Conservation (phyloP, 148 eudicot species). For the Salicornia ramosissima region DNA sequence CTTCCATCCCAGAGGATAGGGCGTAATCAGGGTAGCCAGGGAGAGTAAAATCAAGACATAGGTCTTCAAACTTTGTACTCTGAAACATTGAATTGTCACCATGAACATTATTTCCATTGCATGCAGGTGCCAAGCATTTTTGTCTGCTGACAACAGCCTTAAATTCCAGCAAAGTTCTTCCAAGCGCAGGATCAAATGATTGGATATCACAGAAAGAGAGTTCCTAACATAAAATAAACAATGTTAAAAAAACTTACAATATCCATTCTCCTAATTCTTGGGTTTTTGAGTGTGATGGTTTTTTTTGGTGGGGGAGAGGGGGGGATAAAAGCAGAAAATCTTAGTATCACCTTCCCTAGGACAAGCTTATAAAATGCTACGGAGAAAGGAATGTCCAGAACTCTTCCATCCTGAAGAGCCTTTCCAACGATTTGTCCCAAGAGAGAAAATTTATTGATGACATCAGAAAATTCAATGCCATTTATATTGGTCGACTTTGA, state of each 20-base stretch:
- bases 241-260: background rate
- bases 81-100: slow-evolving; percentile 40
- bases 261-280: background rate
- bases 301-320: too few species aligned
- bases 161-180: slow-evolving; percentile 66
- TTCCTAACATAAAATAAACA: slow-evolving; percentile 45
- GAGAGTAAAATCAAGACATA: slow-evolving; percentile 80
- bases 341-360: slow-evolving; percentile 67
- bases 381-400: slow-evolving; percentile 89
- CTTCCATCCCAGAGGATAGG: slow-evolving; percentile 40
- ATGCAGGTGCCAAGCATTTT: slow-evolving; percentile 31
- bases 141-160: slow-evolving; percentile 72
- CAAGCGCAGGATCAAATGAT: slow-evolving; percentile 81
- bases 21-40: slow-evolving; percentile 90
- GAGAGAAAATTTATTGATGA: slow-evolving; percentile 58
- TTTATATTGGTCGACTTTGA: slow-evolving; percentile 31
- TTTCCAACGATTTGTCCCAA: slow-evolving; percentile 78
- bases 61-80: slow-evolving; percentile 63
- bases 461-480: slow-evolving; percentile 53
- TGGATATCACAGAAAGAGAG: slow-evolving; percentile 73
- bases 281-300: background rate
- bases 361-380: slow-evolving; percentile 81
- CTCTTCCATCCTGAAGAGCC: slow-evolving; percentile 92
- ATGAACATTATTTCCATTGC: slow-evolving; percentile 24
- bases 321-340: background rate